A percentile compares a stretch with the other conserved stretches of the same genome.
Conservation (phyloP, 2,329 filamentous ascomycete genomes). For the Colletotrichum agaves region DNA sequence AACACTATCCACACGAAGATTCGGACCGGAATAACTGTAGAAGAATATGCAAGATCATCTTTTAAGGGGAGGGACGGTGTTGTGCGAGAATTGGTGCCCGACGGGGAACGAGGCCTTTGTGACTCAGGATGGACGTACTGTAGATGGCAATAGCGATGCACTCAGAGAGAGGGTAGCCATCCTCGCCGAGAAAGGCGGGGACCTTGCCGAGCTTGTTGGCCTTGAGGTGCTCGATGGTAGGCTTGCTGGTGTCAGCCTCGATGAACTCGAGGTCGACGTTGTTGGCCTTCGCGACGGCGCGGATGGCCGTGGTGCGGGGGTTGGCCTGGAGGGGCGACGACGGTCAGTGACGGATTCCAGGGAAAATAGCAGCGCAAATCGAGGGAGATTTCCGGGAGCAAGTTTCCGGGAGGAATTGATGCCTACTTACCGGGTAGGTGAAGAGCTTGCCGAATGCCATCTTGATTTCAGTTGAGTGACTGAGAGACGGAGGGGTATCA, state of each 20-base stretch:
- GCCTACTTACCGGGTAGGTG: slow-evolving; percentile 76
- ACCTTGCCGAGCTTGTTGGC: slow-evolving; percentile 90
- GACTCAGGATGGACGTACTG: slow-evolving; percentile 72
- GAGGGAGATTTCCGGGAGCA: not conserved
- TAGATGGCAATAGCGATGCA: slow-evolving; percentile 96
- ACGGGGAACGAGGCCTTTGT: slow-evolving; percentile 35
- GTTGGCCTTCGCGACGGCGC: slow-evolving; percentile 97
- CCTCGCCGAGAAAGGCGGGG: slow-evolving; percentile 90
- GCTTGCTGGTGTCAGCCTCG: slow-evolving; percentile 72
- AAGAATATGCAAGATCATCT: slow-evolving; percentile 79
- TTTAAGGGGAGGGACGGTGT: slow-evolving; percentile 40
- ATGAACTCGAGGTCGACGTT: slow-evolving; percentile 90
- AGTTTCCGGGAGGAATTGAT: not conserved
- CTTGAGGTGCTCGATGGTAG: slow-evolving; percentile 82
- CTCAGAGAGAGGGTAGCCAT: slow-evolving; percentile 92
- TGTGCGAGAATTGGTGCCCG: slow-evolving; percentile 21
- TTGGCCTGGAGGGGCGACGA: slow-evolving; percentile 71
- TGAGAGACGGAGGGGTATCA: slow-evolving; percentile 42
- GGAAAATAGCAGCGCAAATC: not conserved
- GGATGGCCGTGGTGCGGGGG: slow-evolving; percentile 87
- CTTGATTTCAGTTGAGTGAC: slow-evolving; percentile 58
- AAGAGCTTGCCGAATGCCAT: slow-evolving; percentile 99
- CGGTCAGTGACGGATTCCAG: slow-evolving; percentile 47
- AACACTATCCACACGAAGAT: slow-evolving; percentile 82
- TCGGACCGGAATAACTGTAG: slow-evolving; percentile 99